phyloP scores from a whole-genome alignment of 345 rosid genomes.

The Rubroshorea leprosula region DNA sequence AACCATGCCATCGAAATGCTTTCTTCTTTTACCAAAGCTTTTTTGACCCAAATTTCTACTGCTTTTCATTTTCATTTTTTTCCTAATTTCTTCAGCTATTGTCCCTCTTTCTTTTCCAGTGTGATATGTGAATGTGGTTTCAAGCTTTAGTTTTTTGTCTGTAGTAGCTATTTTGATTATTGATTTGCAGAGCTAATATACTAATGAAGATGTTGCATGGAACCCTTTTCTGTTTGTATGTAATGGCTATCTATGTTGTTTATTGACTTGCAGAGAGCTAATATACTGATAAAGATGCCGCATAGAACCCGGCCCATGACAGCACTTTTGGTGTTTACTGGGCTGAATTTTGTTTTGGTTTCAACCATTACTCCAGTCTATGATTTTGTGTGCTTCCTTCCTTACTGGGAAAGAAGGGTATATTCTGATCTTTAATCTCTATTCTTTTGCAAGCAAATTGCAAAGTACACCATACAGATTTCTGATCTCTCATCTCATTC shows the following conservation, averaged over 20 bases:
- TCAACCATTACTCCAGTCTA: slow-evolving; percentile 54
- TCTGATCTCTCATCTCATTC: not conserved
- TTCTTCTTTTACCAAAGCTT: too few relatives aligned
- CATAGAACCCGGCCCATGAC: slow-evolving; percentile 56
- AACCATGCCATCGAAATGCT: too few relatives aligned
- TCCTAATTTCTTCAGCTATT: too few relatives aligned
- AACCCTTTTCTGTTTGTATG: not conserved
- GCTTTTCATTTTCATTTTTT: too few relatives aligned
- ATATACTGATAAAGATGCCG: slow-evolving; percentile 34
- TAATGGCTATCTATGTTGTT: not conserved
- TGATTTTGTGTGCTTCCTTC: slow-evolving; percentile 66
- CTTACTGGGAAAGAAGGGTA: slow-evolving; percentile 79
- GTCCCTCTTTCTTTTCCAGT: not conserved
- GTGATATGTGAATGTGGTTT: not conserved
- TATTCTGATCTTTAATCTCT: slow-evolving; percentile 2
- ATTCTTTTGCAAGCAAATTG: too few relatives aligned
- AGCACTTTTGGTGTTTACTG: slow-evolving; percentile 49
- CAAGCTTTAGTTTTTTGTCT: not conserved
- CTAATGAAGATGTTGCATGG: not conserved
- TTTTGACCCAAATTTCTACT: too few relatives aligned
- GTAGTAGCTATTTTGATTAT: too few relatives aligned
- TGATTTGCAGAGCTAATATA: too few relatives aligned
- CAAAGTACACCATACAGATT: too few relatives aligned
- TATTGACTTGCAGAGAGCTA: slow-evolving; percentile 5
- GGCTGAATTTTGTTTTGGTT: slow-evolving; percentile 46